Evolutionary conservation across 345 rosid genomes (phyloP), one percentile per base, ranked within the genome.

Genomic region (Brassica nigra): DNA sequence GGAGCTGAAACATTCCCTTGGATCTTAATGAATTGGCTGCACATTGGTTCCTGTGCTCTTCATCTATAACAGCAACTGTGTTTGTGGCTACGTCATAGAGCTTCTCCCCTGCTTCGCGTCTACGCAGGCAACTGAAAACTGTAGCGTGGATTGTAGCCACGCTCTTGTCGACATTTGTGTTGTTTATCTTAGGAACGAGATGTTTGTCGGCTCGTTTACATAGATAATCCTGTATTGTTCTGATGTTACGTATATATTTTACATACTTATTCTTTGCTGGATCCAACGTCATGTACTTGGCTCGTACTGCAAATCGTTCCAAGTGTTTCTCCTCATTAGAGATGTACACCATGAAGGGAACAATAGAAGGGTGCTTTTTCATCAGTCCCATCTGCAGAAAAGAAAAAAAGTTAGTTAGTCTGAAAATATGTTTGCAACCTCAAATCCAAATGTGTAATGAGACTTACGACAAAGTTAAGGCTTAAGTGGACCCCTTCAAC

Each of bases 401-500:
- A 34, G 3, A 20, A 31, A 57, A 49, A 34, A 33, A 57, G 15
- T 47, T n/a, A 20, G 27, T 23, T 23, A 8, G 3, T 31, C 15
- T 6, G 20, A 30, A 70, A 29, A 73, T 10, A 20, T 15, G 15
- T 37, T 52, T 7, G 6, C 12, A 44, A 28, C 70, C 20, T 61
- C 64, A 71, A 70, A 57, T 62, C 44, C 52, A 11, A 61, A 70
- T 74, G 47, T 47, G 31, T 65, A 9, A 28, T 61, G 59, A 76
- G 79, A 77, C 89, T 86, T 83, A 96, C 99, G 84, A 96, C 98
- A 89, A 96, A 96, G 88, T 96, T 96, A 55, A 96, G 98, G 86
- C 99, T 96, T 68, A 96, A 80, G 87, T 96, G 99, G 81, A 96
- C 99, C 64, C 99, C 99, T 88, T 96, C 99, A 30, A 96, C 95